Base-by-base conservation (phyloP, 1,139 yeast species). In the Hyphopichia pseudoburtonii region DNA sequence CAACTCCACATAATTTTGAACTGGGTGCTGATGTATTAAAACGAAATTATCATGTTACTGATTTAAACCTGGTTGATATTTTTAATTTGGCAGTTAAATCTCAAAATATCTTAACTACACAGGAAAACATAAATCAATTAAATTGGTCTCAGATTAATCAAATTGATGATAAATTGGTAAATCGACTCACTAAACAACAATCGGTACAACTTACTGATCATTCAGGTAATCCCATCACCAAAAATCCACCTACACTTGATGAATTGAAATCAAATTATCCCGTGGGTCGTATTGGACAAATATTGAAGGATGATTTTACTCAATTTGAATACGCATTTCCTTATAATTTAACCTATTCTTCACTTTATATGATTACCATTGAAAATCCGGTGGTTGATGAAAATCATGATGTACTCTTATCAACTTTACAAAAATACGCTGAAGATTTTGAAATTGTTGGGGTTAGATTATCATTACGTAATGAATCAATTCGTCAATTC, bases 21-120 rank as follows among this genome's bases (percentile, higher is more conserved):
- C 12, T 19, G 9, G 17, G 39, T 10, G 40, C 30, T 14, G 41
- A 32, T 10, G 30, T 40, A 25, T 34, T 46, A 9, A 39, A 41
- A 1, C 47, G 66, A 15, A 50, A 49, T 24, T 68, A 64, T 44
- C 66, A 66, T 36, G 47, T 65, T 22, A 56, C 66, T 1, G 58
- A 59, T 23, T 47, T 68, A 21, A 34, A 48, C 2, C 48, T 57
- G 17, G 45, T 52, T 0, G 75, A 68, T 40, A 28, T 66, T 1
- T 59, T 70, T 28, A 42, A 44, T 10, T 42, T 63, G 27, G 71
- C 73, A 0, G 33, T 61, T 8, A 48, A 46, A 24, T 22, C 47
- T 2, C 46, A 46, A 25, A 17, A n/a, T n/a, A n/a, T 17, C 5
- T 16, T 10, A 26, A 26, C n/a, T 30, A 12, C 18, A 23, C 7